Evolutionary conservation across 176 grass and related monocot species (phyloP).

Genomic region (Pontederia paniculata): DNA sequence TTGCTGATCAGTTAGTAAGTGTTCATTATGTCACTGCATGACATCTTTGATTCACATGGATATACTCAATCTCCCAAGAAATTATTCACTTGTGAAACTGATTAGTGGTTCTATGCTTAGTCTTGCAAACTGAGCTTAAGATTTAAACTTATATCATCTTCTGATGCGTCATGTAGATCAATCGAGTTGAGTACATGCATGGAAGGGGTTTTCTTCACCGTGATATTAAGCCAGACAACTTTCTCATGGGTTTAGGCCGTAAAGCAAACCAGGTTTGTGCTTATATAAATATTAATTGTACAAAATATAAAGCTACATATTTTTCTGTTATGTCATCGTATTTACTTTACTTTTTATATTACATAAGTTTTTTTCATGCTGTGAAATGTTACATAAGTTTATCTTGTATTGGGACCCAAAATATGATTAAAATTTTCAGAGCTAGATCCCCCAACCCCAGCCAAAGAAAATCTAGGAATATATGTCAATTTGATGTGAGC

Average conservation of each 20-base stretch:
- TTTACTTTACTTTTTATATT: too few relatives aligned
- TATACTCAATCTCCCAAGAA: not conserved
- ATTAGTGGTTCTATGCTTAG: not conserved
- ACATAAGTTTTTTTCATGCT: too few relatives aligned
- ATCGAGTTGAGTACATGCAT: conserved; percentile 88
- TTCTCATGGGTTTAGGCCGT: conserved; percentile 68
- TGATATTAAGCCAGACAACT: conserved; percentile 93
- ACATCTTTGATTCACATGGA: not conserved
- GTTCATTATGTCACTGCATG: not conserved
- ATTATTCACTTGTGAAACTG: too few relatives aligned
- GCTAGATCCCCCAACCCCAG: too few relatives aligned
- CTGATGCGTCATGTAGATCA: conserved; percentile 34
- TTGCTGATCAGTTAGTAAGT: conserved; percentile 83
- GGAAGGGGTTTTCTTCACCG: conserved; percentile 89
- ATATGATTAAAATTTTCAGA: too few relatives aligned
- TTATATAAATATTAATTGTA: not conserved
- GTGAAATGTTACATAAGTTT: too few relatives aligned
- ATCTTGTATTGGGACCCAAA: too few relatives aligned
- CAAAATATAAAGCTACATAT: not conserved
- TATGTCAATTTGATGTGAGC: too few relatives aligned
- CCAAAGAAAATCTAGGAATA: too few relatives aligned
- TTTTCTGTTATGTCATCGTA: too few relatives aligned
- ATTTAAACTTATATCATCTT: not conserved
- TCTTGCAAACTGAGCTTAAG: not conserved
- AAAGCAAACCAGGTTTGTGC: conserved; percentile 80